Base-by-base conservation (phyloP, 768 basidiomycete genomes). In the Amyloporia xantha region DNA sequence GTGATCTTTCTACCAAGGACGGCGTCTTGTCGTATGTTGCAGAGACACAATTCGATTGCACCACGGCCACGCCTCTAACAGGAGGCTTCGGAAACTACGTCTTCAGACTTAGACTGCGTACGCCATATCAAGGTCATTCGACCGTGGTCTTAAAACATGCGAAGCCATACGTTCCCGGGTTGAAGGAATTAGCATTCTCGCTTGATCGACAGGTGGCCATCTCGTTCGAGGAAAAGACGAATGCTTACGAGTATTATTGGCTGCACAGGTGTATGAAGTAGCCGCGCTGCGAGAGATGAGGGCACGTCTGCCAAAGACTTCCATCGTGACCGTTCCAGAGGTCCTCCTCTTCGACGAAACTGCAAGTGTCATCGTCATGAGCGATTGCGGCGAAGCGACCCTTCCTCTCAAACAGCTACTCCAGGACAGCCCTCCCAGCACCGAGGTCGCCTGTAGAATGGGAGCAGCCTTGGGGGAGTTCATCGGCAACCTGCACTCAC, bases 101-200 rank as follows among this genome's bases (percentile, higher is more conserved):
- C n/a, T 86, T 71, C 59, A 74, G 84, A 25, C 57, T 84, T n/a
- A 59, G 60, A 26, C 68, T 83, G 37, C 54, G 52, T 13, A 52
- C 42, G 27, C 68, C 71, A 7, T 66, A 74, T 48, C 58, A 71
- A 30, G 78, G 74, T 0, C 63, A 57, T 3, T 49, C 59, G 43
- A 81, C 79, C 3, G 59, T 81, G 11, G 68, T 86, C 25, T 55
- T 84, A 37, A 86, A 86, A 62, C 78, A 84, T 63, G 71, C 72
- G 9, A 70, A 74, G 42, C 66, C 72, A 23, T 59, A 45, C 33
- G 33, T 50, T 25, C 68, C 49, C 30, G 57, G 37, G 27, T 42
- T 26, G 20, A 45, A 21, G 20, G 38, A 25, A 37, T 67, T 59
- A 53, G 17, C 66, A n/a, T 51, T 79, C n/a, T 61, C 66, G 1